Percentiles rank a stretch among this genome's conserved stretches.
phyloP scores from a whole-genome alignment of 345 rosid species.

The Noccaea caerulescens region DNA sequence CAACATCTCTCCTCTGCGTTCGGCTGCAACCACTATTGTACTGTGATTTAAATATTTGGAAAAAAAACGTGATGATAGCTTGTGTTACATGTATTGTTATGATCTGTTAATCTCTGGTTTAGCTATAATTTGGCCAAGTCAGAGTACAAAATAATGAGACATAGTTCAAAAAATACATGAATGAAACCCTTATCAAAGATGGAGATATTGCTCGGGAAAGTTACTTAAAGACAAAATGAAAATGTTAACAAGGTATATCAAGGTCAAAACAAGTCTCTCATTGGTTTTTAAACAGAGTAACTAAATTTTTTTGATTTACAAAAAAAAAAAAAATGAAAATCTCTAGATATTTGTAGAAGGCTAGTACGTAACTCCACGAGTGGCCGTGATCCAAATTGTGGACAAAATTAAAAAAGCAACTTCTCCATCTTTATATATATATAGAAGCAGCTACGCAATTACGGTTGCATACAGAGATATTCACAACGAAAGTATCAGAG shows the following conservation, averaged over 20 bases:
- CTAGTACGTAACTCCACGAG: conserved; percentile 5
- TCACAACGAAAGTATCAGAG: conserved; percentile 11
- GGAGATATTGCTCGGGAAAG: background rate
- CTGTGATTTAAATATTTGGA: background rate
- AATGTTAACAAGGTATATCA: too few species aligned
- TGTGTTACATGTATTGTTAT: background rate
- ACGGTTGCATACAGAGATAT: background rate
- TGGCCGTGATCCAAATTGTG: conserved; percentile 19
- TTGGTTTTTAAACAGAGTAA: too few species aligned
- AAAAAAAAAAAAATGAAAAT: background rate
- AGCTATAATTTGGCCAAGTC: conserved; percentile 6
- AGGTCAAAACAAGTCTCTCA: too few species aligned
- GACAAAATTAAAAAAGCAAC: conserved; percentile 1
- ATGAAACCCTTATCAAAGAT: background rate
- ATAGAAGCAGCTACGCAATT: background rate
- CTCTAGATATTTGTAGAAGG: conserved; percentile 34
- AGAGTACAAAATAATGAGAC: background rate
- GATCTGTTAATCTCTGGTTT: conserved; percentile 1
- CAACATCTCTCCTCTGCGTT: background rate
- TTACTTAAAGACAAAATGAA: background rate
- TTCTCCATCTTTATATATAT: conserved; percentile 8
- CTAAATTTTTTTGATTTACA: too few species aligned
- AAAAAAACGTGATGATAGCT: background rate
- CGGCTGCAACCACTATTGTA: background rate
- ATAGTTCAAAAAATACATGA: too few species aligned